Percentiles rank a stretch among this genome's conserved stretches.
These are phyloP conservation scores for Hymenoscyphus fructigenus DNA, from an alignment of 2,329 filamentous ascomycete genomes.

Conservation along the genomic window DNA sequence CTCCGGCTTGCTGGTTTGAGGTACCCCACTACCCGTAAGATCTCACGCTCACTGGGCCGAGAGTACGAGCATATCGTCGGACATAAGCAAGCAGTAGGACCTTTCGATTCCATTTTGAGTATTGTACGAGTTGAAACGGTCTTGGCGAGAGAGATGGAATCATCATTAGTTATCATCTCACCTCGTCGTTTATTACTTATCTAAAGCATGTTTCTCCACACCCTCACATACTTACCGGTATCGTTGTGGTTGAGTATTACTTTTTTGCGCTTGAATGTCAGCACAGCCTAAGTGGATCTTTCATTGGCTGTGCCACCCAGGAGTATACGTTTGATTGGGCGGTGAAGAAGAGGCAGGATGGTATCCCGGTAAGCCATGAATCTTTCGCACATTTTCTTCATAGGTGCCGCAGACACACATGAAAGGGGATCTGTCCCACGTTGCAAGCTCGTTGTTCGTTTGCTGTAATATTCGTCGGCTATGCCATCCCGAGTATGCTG, in stretches of 20 bases:
- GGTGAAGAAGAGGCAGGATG: constrained; percentile 7
- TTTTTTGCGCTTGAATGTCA: background rate
- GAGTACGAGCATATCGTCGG: background rate
- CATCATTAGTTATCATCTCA: background rate
- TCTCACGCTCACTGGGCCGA: background rate
- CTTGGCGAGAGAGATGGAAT: background rate
- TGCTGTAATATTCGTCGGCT: background rate
- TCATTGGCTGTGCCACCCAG: background rate
- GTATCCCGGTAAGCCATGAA: constrained; percentile 3
- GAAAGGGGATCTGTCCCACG: constrained; percentile 4
- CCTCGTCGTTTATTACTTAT: background rate
- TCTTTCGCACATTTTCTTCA: background rate
- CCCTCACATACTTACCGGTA: background rate
- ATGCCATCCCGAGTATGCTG: background rate
- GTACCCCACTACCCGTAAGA: constrained; percentile 1
- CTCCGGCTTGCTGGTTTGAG: background rate
- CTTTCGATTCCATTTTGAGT: background rate
- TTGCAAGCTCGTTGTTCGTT: background rate
- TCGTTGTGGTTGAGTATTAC: background rate
- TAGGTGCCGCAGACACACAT: constrained; percentile 14
- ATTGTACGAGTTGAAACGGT: background rate
- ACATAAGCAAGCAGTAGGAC: background rate
- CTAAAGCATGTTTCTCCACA: background rate
- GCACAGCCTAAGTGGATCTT: constrained; percentile 5
- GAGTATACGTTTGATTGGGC: constrained; percentile 7